Evolutionary conservation across 768 basidiomycete genomes (phyloP).

Genomic region (Gautieria morchelliformis): DNA sequence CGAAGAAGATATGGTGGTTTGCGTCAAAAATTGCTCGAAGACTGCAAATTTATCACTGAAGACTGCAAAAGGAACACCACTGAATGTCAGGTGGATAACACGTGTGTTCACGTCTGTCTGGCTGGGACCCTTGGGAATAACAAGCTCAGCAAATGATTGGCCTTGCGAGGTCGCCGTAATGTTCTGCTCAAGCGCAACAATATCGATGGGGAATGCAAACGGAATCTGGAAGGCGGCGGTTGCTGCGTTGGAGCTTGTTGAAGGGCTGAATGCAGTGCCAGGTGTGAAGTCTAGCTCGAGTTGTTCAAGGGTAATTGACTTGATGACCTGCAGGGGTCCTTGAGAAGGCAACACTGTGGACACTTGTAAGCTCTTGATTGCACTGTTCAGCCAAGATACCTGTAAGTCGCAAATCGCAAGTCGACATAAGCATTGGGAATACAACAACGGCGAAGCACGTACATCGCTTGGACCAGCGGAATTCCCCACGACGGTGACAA

Average conservation of each 20-base stretch:
- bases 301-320: slow-evolving; percentile 51
- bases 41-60: slow-evolving; percentile 35
- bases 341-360: slow-evolving; percentile 52
- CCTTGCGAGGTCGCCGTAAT: slow-evolving; percentile 44
- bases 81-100: slow-evolving; percentile 52
- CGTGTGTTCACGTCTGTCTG: slow-evolving; percentile 54
- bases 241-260: slow-evolving; percentile 48
- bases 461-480: slow-evolving; percentile 51
- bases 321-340: slow-evolving; percentile 53
- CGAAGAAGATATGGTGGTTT: slow-evolving; percentile 39
- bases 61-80: slow-evolving; percentile 49
- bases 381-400: slow-evolving; percentile 68
- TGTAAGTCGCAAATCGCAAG: slow-evolving; percentile 15
- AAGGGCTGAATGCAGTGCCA: slow-evolving; percentile 46
- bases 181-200: slow-evolving; percentile 50
- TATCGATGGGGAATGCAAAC: slow-evolving; percentile 62
- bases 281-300: slow-evolving; percentile 50
- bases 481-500: slow-evolving; percentile 48
- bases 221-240: slow-evolving; percentile 58
- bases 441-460: slow-evolving; percentile 11
- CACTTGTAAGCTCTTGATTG: slow-evolving; percentile 52
- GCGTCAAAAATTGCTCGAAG: slow-evolving; percentile 56
- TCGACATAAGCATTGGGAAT: not conserved
- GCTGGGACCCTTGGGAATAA: slow-evolving; percentile 45
- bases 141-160: slow-evolving; percentile 48